Base-by-base conservation (phyloP, 2,329 filamentous ascomycete genomes). In the Penicillium frequentans region DNA sequence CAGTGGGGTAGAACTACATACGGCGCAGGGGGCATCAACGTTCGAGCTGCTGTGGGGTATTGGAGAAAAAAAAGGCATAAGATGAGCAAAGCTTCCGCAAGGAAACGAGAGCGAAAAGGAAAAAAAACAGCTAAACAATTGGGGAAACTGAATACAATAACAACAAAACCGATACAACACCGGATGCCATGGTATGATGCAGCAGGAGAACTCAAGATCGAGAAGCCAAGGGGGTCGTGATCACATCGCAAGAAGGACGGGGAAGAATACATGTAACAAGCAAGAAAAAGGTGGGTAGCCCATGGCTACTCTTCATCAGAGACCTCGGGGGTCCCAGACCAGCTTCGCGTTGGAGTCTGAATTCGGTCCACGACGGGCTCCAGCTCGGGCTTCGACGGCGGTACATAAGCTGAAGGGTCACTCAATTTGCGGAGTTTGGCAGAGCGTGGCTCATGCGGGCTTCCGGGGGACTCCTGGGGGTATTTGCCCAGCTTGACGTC, bases 361-460 rank as follows among this genome's bases (percentile, higher is more conserved):
- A 62, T 50, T 43, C 53, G 63, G 57, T 68, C 68, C 27, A 62
- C 46, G 24, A 63, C 58, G 39, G 63, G 62, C 56, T 75, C 72
- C 58, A 77, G 57, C 59, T 76, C 75, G 26, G 72, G 70, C 57
- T 76, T 77, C 9, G 64, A 64, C 8, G 68, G 63, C 45, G 66
- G 65, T 16, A 70, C 54, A 50, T 73, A 70, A 14, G 68, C 60
- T 35, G 62, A 56, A 19, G 72, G 64, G 43, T 67, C 62, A 27
- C 68, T 70, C 31, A 74, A 54, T 53, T 71, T 74, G 54, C 70
- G 67, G 45, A 74, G 65, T 58, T 75, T 75, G 14, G 73, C 64
- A 42, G 73, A 75, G 27, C 72, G 66, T 37, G 69, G 60, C 33
- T 73, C 68, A 16, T 59, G 53, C 26, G 62, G 65, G 29, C 62